Base-by-base conservation (phyloP, 2,329 filamentous ascomycete genomes). In the Xylaria digitata region DNA sequence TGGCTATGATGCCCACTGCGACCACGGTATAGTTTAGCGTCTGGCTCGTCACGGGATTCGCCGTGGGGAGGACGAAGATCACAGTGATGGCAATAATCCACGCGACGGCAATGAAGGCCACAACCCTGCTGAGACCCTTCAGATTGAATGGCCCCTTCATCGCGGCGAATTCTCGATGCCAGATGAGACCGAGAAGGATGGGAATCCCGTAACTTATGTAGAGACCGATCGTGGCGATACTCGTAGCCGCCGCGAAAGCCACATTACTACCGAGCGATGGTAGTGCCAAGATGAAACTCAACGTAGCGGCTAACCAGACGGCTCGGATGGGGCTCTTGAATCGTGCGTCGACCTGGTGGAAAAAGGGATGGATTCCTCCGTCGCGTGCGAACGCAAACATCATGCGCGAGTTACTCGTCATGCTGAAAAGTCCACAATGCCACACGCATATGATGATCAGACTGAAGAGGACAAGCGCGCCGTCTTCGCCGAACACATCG, bases 11-110 rank as follows among this genome's bases (percentile, higher is more conserved):
- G 0, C 85, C 86, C 3, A 89, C 86, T 0, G 86, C 86, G 0
- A 88, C 86, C 0, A 84, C 83, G 0, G 86, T 87, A 71, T 89
- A 89, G 70, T 89, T 89, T 23, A 89, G 74, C 3, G 85, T 87
- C 77, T 88, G 81, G n/a, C 78, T 79, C 0, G 82, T 83, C 1
- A 88, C 85, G 0, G 86, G 86, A 72, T 87, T 88, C 9, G 81
- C 71, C 0, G 84, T 83, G 0, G 86, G 86, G 40, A 88, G 77
- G 69, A 86, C 88, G 75, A 88, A 89, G 6, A 87, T 81, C 15
- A 89, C 80, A 0, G 83, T 83, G 58, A 88, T 87, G 67, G 84
- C 86, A 2, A 65, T 72, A 55, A 88, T 87, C 85, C 86, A 89
- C 0, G 79, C 56, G 15, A 80, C 81, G 0, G 84, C 84, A 0